Base-by-base conservation (phyloP, 208 protist genomes). In the Leishmania turanica region DNA sequence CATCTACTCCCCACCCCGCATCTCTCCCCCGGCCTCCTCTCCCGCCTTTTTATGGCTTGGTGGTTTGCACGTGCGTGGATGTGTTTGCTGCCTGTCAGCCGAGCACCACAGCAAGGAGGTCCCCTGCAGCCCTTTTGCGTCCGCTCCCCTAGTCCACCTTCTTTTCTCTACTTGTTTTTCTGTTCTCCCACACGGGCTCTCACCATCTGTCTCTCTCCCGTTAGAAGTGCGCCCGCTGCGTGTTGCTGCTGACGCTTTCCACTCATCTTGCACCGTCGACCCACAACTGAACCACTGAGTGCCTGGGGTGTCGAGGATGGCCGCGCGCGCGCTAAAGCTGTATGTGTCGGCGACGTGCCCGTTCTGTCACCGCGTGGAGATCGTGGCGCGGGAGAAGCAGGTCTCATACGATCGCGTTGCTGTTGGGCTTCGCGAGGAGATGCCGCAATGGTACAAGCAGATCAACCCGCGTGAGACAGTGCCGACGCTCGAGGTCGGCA, bases 381-480 rank as follows among this genome's bases (percentile, higher is more conserved):
- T 97, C 45, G 85, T 83, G 8, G 85, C 86, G 42, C 84, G 69
- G 19, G 93, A 95, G 84, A 94, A 92, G 84, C 31, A 87, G 60
- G 49, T 94, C 21, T 34, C 66, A 42, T 83, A 87, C 77, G 93
- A 96, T 81, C 72, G 81, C 37, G 86, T 94, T 31, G 65, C 88
- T 40, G 78, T 96, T 51, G 83, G 81, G 24, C 78, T 95, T 37
- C 51, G 65, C 37, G 84, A 84, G 42, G 86, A 87, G 62, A 92
- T 93, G 87, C 93, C 93, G 47, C 78, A 87, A 54, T 97, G 91
- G 91, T 97, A 95, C 87, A 89, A 89, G 81, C 81, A 91, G 78
- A 79, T 95, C 54, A 95, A 97, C 86, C 91, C 91, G 56, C 79
- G 86, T 54, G 90, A 90, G 82, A 95, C 90, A 54, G 90, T 97